A percentile compares a stretch with the other conserved stretches of the same genome.
phyloP scores from a whole-genome alignment of 2,329 filamentous ascomycete genomes.

The Acrodontium crateriforme region DNA sequence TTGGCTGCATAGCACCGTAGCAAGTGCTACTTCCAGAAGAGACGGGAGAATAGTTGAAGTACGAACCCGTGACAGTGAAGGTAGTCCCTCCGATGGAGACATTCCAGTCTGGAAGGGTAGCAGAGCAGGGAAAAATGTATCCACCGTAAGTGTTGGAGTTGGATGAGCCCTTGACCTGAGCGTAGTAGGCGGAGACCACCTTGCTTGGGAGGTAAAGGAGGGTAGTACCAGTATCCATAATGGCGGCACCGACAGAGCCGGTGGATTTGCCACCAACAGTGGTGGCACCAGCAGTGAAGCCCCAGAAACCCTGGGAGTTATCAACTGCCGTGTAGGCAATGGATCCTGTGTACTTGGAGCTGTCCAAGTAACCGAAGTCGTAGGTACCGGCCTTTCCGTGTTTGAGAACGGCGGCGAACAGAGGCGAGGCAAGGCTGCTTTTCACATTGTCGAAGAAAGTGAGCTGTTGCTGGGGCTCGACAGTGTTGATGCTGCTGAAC shows the following conservation, averaged over 20 bases:
- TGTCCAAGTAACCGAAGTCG: conserved; percentile 42
- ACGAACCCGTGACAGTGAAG: conserved; percentile 38
- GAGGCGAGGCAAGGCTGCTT: conserved; percentile 33
- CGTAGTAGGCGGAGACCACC: conserved; percentile 45
- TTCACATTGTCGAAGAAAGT: conserved; percentile 51
- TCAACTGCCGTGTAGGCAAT: conserved; percentile 45
- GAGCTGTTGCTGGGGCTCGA: conserved; percentile 34
- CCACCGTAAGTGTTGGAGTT: conserved; percentile 38
- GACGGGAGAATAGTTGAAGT: conserved; percentile 42
- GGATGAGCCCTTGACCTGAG: conserved; percentile 37
- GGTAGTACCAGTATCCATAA: conserved; percentile 59
- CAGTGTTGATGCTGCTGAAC: conserved; percentile 47
- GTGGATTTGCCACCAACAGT: conserved; percentile 23
- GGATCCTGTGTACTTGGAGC: conserved; percentile 37
- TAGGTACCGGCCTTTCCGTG: conserved; percentile 38
- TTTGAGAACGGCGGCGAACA: conserved; percentile 47
- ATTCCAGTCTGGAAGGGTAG: conserved; percentile 38
- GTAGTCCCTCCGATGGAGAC: conserved; percentile 36
- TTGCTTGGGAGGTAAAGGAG: conserved; percentile 44
- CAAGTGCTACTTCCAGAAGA: conserved; percentile 36
- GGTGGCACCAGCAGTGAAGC: conserved; percentile 43
- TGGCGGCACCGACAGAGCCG: conserved; percentile 38
- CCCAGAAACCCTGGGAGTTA: conserved; percentile 48
- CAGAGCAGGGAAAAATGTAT: conserved; percentile 40
- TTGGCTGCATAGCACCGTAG: conserved; percentile 62